Evolutionary conservation across 164 flowering plant species (phyloP).

Genomic region (Kalanchoe fedtschenkoi): DNA sequence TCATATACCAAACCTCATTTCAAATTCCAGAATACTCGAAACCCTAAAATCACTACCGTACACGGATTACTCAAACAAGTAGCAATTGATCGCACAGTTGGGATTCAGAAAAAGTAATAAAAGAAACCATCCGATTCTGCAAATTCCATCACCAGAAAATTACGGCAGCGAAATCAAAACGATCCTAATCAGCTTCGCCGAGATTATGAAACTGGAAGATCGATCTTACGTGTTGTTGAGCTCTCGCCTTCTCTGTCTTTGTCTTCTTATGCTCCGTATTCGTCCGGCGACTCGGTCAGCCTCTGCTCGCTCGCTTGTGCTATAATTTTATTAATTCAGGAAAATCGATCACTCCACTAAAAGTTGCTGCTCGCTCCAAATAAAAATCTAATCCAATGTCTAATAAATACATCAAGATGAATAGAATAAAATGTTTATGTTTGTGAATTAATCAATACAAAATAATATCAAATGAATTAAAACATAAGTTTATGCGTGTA

Average conservation of each 20-base stretch:
- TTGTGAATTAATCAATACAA: too few species aligned
- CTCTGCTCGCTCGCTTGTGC: not conserved
- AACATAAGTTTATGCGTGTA: too few species aligned
- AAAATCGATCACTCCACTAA: too few species aligned
- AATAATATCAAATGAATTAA: too few species aligned
- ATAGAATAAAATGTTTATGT: too few species aligned
- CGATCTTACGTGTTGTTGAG: constrained; percentile 1
- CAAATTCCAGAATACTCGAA: not conserved
- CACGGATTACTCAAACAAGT: not conserved
- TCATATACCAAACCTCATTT: not conserved
- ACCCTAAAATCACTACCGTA: not conserved
- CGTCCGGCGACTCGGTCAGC: constrained; percentile 1
- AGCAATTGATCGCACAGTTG: not conserved
- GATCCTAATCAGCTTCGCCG: not conserved
- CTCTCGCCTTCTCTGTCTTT: not conserved
- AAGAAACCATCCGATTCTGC: not conserved
- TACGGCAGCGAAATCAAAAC: not conserved
- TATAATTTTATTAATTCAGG: not conserved
- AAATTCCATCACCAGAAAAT: not conserved
- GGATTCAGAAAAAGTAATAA: not conserved
- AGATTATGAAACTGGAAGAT: not conserved
- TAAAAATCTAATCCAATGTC: too few species aligned
- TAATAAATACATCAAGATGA: too few species aligned
- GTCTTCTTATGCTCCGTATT: not conserved
- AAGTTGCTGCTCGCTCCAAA: too few species aligned